Percentiles rank a stretch among this genome's conserved stretches.
Conservation (phyloP, 2,329 filamentous ascomycete species). For the Colletotrichum costaricense region DNA sequence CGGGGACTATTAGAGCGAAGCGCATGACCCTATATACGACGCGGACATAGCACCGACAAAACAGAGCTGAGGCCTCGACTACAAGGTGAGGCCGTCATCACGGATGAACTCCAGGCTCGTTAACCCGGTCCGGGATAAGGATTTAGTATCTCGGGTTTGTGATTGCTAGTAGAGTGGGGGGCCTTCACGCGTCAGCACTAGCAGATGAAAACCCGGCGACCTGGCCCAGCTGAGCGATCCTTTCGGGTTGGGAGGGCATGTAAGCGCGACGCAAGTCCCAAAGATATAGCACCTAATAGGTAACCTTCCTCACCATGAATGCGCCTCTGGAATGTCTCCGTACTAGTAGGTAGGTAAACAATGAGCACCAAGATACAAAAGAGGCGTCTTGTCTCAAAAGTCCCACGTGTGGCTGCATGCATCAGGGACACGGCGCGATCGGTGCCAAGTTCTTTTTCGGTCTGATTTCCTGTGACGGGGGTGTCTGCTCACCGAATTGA, state of each 20-base stretch:
- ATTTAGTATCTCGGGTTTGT: background rate
- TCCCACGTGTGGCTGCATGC: background rate
- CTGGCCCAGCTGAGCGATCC: background rate
- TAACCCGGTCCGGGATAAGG: constrained; percentile 15
- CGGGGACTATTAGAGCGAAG: background rate
- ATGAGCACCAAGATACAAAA: background rate
- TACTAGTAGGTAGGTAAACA: background rate
- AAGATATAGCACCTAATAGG: background rate
- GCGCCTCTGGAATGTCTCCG: background rate
- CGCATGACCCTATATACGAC: background rate
- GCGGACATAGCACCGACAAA: background rate
- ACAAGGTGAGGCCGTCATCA: background rate
- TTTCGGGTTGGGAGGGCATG: background rate
- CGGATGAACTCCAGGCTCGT: background rate
- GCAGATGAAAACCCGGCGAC: constrained; percentile 7
- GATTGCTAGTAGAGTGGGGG: background rate
- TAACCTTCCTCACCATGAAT: background rate
- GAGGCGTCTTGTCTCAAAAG: background rate
- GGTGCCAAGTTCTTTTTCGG: background rate
- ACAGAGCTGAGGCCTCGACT: background rate
- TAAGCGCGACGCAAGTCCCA: background rate
- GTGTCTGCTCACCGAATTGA: background rate
- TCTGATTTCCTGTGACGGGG: constrained; percentile 10
- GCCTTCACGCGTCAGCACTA: background rate
- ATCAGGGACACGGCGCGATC: background rate